Evolutionary conservation across 2,329 filamentous ascomycete genomes (phyloP).

Genomic region (Didymella exigua): DNA sequence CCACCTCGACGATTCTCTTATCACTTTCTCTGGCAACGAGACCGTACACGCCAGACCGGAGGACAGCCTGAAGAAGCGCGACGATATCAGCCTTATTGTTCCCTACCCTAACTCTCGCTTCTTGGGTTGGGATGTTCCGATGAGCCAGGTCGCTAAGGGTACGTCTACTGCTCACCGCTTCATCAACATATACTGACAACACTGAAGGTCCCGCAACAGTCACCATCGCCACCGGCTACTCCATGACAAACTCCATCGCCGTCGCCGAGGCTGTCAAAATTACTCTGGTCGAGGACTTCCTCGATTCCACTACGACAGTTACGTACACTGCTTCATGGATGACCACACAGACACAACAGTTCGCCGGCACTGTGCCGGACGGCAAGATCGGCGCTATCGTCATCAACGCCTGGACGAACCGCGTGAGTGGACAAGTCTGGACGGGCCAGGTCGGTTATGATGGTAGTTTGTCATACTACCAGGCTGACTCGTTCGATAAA

Average conservation of each 20-base stretch:
- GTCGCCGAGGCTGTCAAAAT: conserved; percentile 27
- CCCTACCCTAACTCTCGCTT: conserved; percentile 35
- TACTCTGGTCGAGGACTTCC: conserved; percentile 34
- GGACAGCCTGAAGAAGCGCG: conserved; percentile 24
- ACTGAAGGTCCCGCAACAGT: conserved; percentile 29
- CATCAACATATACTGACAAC: neutral
- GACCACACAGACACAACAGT: conserved; percentile 38
- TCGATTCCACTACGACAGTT: conserved; percentile 32
- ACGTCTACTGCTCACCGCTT: neutral
- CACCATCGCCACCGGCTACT: conserved; percentile 45
- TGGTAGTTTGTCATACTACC: conserved; percentile 33
- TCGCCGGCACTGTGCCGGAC: conserved; percentile 42
- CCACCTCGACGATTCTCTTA: conserved; percentile 22
- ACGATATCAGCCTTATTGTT: conserved; percentile 24
- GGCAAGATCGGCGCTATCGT: conserved; percentile 51
- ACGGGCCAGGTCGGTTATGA: conserved; percentile 44
- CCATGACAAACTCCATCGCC: conserved; percentile 41
- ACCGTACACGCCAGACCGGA: conserved; percentile 5
- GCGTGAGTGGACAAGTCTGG: conserved; percentile 45
- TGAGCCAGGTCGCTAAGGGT: conserved; percentile 46
- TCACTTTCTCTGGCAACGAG: conserved; percentile 14
- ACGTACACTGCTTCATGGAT: conserved; percentile 43
- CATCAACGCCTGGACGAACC: conserved; percentile 46
- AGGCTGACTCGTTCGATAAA: conserved; percentile 44
- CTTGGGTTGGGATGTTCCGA: conserved; percentile 49